These are phyloP conservation scores for Cercospora zeina DNA, from an alignment of 2,329 filamentous ascomycete genomes.

Conservation along the genomic window DNA sequence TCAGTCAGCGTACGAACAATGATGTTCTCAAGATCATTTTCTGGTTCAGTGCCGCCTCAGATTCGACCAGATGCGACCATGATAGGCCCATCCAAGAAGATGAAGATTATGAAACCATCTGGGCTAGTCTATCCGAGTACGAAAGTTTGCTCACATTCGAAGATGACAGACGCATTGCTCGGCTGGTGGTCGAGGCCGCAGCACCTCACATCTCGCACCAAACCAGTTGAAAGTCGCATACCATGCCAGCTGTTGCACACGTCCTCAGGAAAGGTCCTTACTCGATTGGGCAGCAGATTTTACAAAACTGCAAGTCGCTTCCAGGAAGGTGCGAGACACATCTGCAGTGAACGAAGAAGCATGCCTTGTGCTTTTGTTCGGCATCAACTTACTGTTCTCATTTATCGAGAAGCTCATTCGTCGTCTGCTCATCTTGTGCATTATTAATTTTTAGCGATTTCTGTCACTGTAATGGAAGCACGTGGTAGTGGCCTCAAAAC, in stretches of 20 bases:
- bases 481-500: too few species aligned
- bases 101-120: constrained; percentile 1
- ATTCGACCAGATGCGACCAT: constrained; percentile 1
- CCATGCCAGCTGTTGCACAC: not conserved
- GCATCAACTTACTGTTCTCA: too few species aligned
- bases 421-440: too few species aligned
- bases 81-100: not conserved
- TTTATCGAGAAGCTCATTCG: too few species aligned
- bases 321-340: too few species aligned
- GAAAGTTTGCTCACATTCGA: constrained; percentile 1
- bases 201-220: not conserved
- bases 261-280: not conserved
- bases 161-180: not conserved
- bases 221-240: not conserved
- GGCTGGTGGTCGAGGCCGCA: not conserved
- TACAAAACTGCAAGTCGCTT: too few species aligned
- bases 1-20: not conserved
- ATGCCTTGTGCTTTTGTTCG: too few species aligned
- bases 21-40: constrained; percentile 7
- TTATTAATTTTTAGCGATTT: too few species aligned
- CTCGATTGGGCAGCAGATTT: too few species aligned
- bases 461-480: too few species aligned
- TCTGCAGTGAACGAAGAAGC: too few species aligned
- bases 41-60: constrained; percentile 3
- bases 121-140: not conserved